These are phyloP conservation scores for Tylopilus intermedius DNA, from an alignment of 768 basidiomycete genomes.

Conservation along the genomic window DNA sequence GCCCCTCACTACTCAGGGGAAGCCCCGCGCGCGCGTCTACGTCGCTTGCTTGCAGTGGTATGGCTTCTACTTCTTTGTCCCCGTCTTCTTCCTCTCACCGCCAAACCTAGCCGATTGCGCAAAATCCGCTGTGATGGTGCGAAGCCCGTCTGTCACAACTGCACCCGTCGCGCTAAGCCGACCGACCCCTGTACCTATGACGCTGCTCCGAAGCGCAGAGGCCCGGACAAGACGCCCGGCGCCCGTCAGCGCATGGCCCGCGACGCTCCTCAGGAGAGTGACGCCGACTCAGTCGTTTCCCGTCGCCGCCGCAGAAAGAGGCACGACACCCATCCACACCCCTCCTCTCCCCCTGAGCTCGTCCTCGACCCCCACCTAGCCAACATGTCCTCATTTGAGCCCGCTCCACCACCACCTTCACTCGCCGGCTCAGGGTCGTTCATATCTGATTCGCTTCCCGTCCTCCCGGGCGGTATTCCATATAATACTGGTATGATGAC, in stretches of 20 bases:
- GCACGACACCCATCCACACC: background rate
- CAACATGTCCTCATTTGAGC: constrained; percentile 15
- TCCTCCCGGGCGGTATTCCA: constrained; percentile 7
- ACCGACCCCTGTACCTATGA: constrained; percentile 61
- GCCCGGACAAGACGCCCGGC: constrained; percentile 76
- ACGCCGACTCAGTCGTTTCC: constrained; percentile 22
- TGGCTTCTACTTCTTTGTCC: constrained; percentile 9
- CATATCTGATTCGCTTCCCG: constrained; percentile 8
- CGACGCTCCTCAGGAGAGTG: constrained; percentile 35
- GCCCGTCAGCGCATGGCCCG: constrained; percentile 61
- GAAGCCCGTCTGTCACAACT: constrained; percentile 73
- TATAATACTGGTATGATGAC: constrained; percentile 11
- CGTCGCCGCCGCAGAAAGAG: constrained; percentile 22
- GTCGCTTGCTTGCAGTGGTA: constrained; percentile 80
- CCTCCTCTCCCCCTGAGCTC: constrained; percentile 4
- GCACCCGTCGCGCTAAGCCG: constrained; percentile 46
- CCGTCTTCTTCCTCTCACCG: background rate
- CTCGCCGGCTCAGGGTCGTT: constrained; percentile 6
- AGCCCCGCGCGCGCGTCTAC: constrained; percentile 66
- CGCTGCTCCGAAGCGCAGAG: constrained; percentile 66
- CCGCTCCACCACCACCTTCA: constrained; percentile 2
- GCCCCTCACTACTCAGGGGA: constrained; percentile 79
- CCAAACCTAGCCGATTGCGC: constrained; percentile 52
- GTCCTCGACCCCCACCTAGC: constrained; percentile 26
- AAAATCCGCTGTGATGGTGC: constrained; percentile 83